phyloP scores from a whole-genome alignment of 208 protist genomes.

The Wallacemonas sp. region DNA sequence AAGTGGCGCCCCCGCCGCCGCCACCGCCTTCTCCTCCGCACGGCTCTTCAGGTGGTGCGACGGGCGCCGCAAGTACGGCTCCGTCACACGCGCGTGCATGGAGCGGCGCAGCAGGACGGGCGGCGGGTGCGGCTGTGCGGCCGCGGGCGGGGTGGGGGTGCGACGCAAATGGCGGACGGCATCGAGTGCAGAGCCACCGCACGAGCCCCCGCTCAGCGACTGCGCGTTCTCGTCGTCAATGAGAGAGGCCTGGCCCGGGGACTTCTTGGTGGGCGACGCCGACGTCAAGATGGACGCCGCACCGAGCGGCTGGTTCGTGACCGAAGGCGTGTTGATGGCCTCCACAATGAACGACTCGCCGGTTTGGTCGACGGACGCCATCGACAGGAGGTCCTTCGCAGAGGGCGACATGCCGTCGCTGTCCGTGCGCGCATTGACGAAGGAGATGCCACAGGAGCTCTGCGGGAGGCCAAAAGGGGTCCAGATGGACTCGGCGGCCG shows the following conservation, averaged over 20 bases:
- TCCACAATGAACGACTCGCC: conserved; percentile 2
- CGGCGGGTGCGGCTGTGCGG: neutral
- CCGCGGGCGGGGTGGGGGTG: neutral
- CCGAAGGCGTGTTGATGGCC: neutral
- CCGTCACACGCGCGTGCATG: neutral
- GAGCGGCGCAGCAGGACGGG: neutral
- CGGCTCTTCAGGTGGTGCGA: neutral
- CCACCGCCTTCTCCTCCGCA: neutral
- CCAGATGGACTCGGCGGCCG: conserved; percentile 4
- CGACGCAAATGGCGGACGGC: neutral
- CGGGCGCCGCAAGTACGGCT: neutral
- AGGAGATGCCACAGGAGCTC: conserved; percentile 5
- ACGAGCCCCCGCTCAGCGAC: conserved; percentile 1
- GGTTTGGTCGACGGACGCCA: neutral
- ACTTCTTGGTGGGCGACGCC: neutral
- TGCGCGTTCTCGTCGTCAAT: neutral
- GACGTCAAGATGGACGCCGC: neutral
- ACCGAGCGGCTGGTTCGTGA: neutral
- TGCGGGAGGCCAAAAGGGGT: conserved; percentile 10
- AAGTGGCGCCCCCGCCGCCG: neutral
- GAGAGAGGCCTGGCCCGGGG: neutral
- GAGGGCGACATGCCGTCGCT: conserved; percentile 1
- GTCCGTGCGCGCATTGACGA: neutral
- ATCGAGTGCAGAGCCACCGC: conserved; percentile 3
- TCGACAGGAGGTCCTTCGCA: neutral